Base-by-base conservation (phyloP, 140 eudicot genomes). In the Cichorium intybus region DNA sequence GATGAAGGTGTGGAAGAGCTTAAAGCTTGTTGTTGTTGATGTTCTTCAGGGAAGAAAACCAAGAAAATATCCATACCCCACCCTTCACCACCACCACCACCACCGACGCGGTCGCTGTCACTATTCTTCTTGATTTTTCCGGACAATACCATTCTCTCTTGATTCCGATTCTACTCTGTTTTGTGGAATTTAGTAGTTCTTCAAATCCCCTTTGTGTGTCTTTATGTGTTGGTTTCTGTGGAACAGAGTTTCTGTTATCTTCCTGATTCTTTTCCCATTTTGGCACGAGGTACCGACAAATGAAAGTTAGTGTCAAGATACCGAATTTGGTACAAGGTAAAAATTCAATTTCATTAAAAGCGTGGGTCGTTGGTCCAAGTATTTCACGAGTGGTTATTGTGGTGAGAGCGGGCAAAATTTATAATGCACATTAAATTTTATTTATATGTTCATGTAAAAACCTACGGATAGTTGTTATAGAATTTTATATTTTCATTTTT, bases 41-140 rank as follows among this genome's bases (percentile, higher is more conserved):
- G 52, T 59, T 80, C 79, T 66, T 81, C 81, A 0, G 84, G 90
- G 66, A 87, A 81, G 74, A 87, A 80, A 23, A 87, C 81, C 12
- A 87, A 54, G 75, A 87, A 75, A 41, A 87, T 80, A 7, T 85
- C 88, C 87, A 78, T 80, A 0, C 82, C 81, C 87, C 85, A 78
- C 18, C 71, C 43, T 53, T 73, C 74, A 11, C 53, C 55, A 50
- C 49, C 54, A 48, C 39, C 9, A 9, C 54, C 24, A 8, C 54
- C 54, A 2, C 54, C 24, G 54, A 1, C 64, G 46, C 37, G 24
- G 63, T 7, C 61, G 21, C 61, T 39, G 62, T 10, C 62, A n/a
- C n/a, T 10, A 20, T 59, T 59, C 10, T 64, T 66, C 31, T 54
- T 75, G 47, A 61, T 28, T 17, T 56, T 66, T 68, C 73, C 54